These are phyloP conservation scores for Typha latifolia DNA, from an alignment of 176 grass and related monocot genomes.

Conservation along the genomic window DNA sequence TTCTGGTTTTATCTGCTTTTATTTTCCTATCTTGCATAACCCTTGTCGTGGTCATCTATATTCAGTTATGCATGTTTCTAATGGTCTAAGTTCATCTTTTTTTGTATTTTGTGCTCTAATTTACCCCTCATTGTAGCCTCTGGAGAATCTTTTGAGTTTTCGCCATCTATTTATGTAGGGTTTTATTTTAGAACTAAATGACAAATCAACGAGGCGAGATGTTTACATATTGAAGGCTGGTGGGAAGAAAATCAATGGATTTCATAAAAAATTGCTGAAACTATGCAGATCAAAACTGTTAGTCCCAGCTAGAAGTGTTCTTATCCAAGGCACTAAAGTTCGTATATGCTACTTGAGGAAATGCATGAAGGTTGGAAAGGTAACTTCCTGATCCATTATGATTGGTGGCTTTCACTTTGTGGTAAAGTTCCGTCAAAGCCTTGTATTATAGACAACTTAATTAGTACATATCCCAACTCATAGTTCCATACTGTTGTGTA, in stretches of 20 bases:
- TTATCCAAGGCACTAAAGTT: conserved; percentile 2
- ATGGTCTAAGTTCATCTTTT: neutral
- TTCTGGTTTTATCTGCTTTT: neutral
- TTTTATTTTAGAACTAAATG: conserved; percentile 27
- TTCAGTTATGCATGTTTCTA: no score
- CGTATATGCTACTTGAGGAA: conserved; percentile 26
- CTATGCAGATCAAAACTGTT: conserved; percentile 16
- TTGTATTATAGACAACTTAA: no score
- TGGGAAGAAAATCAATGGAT: conserved; percentile 26
- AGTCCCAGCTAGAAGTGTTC: conserved; percentile 5
- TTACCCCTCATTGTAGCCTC: neutral
- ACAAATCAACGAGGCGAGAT: conserved; percentile 17
- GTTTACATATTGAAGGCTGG: conserved; percentile 31
- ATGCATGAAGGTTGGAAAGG: conserved; percentile 19
- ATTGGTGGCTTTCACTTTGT: no score
- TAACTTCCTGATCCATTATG: conserved; percentile 1
- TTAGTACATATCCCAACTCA: no score
- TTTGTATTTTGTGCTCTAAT: neutral
- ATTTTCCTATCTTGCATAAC: no score
- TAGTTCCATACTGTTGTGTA: no score
- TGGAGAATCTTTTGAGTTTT: neutral
- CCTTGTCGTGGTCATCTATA: no score
- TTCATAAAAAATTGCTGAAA: conserved; percentile 32
- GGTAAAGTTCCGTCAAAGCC: no score
- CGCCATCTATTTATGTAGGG: conserved; percentile 11